phyloP scores from a whole-genome alignment of 2,329 filamentous ascomycete genomes.

The Plenodomus biglobosus region DNA sequence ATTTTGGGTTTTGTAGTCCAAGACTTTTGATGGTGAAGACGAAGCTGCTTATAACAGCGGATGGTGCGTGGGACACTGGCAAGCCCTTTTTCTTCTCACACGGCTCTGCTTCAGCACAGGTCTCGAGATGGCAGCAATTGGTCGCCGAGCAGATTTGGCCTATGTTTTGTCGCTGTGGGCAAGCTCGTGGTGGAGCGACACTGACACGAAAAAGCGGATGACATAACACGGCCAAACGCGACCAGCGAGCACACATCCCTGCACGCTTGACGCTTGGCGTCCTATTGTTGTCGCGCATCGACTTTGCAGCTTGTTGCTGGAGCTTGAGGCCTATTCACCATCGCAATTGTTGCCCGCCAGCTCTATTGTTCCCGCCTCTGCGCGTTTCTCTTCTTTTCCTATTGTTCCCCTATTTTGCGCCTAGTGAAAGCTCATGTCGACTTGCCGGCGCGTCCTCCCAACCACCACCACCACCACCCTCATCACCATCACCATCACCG shows the following conservation, averaged over 20 bases:
- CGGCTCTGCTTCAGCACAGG: too few relatives aligned
- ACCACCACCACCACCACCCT: constrained; percentile 19
- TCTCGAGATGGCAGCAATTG: too few relatives aligned
- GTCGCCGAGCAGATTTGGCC: too few relatives aligned
- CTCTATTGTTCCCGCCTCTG: constrained; percentile 15
- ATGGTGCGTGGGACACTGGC: too few relatives aligned
- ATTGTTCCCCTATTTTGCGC: constrained; percentile 15
- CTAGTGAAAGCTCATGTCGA: constrained; percentile 32
- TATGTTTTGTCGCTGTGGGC: not conserved
- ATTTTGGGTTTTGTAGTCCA: constrained; percentile 13
- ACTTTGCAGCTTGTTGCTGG: constrained; percentile 22
- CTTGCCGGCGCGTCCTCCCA: constrained; percentile 32
- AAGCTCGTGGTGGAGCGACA: not conserved
- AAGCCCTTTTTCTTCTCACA: too few relatives aligned
- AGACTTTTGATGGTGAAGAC: not conserved
- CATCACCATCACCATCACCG: constrained; percentile 22
- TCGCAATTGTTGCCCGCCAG: constrained; percentile 32
- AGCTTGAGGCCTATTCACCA: constrained; percentile 14
- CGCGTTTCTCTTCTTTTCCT: constrained; percentile 18
- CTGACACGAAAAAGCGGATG: constrained; percentile 12
- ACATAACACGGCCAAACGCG: constrained; percentile 19
- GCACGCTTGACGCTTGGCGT: constrained; percentile 16
- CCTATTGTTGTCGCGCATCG: constrained; percentile 35
- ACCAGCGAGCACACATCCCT: constrained; percentile 17
- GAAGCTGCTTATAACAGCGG: too few relatives aligned